Evolutionary conservation across 2,329 filamentous ascomycete species (phyloP), one percentile per base, ranked within the genome.

Genomic region (Zymoseptoria ardabiliae): DNA sequence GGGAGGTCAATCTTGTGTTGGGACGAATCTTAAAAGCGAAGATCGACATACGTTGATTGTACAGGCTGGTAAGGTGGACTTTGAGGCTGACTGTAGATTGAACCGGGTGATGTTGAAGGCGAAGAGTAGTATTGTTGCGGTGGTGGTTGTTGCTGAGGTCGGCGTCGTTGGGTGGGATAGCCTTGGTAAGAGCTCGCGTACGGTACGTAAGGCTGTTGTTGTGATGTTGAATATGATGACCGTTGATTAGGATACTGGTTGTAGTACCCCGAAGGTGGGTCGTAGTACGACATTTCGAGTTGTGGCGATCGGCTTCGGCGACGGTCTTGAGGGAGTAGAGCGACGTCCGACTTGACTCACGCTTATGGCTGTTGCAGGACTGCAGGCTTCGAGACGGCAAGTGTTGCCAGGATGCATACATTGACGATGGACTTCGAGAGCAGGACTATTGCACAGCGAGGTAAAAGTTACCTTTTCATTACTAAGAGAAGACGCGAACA

Each of bases 1-100:
- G 13, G 20, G 8, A 5, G 41, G n/a, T 30, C 2, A 45, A 7
- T 25, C 45, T 23, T 56, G 22, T 5, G 50, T 30, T 49, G 25
- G 53, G 59, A 10, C 17, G 11, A 4, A 41, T n/a, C 53, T 50
- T 55, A 61, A 57, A 49, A 54, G 57, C 50, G 41, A 55, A 48
- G 55, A 61, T 56, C 4, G 54, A 22, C 35, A 25, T 55, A 28
- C 20, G 19, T 20, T 21, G 51, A 22, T 17, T 20, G 53, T 9
- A 22, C 11, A 5, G 8, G 50, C 20, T 21, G 30, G 19, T 45
- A n/a, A 54, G 10, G 28, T 30, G 17, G 35, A 4, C 35, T 45
- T 45, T 17, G 11, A 7, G 21, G 50, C n/a, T 19, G 23, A 10
- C 5, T 49, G 13, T 49, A 51, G 11, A 30, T 23, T 2, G 48